These are phyloP conservation scores for Phoma sp. DNA, from an alignment of 2,329 filamentous ascomycete species.

Conservation along the genomic window DNA sequence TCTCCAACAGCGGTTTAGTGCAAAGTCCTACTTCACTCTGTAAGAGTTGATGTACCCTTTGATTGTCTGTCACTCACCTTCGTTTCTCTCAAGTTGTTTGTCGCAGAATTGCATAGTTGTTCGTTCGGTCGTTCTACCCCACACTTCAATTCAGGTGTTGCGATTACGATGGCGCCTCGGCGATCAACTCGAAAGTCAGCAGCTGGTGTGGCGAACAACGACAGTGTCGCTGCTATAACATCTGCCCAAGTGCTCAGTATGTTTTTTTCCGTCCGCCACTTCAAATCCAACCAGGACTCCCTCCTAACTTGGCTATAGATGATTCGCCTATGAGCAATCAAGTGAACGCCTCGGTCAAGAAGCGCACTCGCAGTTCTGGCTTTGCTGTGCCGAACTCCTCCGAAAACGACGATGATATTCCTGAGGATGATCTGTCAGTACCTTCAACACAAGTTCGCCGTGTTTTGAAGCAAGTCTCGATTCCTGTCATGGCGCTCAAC, in stretches of 20 bases:
- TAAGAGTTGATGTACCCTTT: conserved; percentile 1
- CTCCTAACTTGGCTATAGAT: conserved; percentile 3
- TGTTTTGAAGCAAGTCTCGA: conserved; percentile 42
- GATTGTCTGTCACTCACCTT: not conserved
- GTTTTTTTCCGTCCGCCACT: not conserved
- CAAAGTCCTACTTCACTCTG: conserved; percentile 9
- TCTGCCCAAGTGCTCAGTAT: conserved; percentile 1
- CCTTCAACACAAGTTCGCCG: conserved; percentile 23
- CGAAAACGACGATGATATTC: conserved; percentile 33
- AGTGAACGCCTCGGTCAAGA: conserved; percentile 10
- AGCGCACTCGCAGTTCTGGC: conserved; percentile 31
- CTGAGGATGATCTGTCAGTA: conserved; percentile 17
- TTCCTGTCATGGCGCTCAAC: conserved; percentile 30
- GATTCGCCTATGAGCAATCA: conserved; percentile 5
- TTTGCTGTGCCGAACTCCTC: conserved; percentile 42
- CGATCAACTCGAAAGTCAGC: conserved; percentile 35
- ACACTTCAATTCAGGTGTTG: not conserved
- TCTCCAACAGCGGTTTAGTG: conserved; percentile 21
- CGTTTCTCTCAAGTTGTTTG: not conserved
- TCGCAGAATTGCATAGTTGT: not conserved
- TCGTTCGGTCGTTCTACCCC: not conserved
- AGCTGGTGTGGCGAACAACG: conserved; percentile 16
- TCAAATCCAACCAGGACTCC: not conserved
- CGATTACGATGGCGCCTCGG: conserved; percentile 29
- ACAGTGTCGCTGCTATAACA: conserved; percentile 6